Conservation (phyloP, 192 early-diverging fungal species). For the Entomortierella lignicola region DNA sequence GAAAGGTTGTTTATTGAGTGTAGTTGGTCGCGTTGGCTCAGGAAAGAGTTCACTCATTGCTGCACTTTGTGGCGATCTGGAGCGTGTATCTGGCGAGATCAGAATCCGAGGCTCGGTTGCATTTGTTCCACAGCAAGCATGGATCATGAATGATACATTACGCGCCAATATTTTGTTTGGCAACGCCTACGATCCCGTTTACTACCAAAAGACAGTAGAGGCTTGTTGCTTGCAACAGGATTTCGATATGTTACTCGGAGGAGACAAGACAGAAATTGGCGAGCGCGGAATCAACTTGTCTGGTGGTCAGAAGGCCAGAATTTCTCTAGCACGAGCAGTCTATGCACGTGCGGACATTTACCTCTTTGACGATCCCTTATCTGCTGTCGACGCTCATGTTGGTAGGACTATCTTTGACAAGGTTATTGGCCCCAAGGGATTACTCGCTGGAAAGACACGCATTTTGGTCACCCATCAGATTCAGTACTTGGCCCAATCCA, state of each 20-base stretch:
- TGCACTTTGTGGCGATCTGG: slow-evolving; percentile 88
- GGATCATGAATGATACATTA: slow-evolving; percentile 96
- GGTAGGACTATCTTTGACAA: slow-evolving; percentile 81
- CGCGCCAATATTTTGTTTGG: slow-evolving; percentile 95
- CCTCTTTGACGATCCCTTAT: slow-evolving; percentile 65
- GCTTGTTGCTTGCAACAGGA: slow-evolving; percentile 90
- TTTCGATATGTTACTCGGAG: slow-evolving; percentile 83
- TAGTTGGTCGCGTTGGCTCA: slow-evolving; percentile 57
- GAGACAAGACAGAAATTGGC: slow-evolving; percentile 94
- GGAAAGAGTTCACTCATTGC: slow-evolving; percentile 66
- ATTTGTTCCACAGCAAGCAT: slow-evolving; percentile 75
- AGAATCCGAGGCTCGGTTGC: slow-evolving; percentile 73
- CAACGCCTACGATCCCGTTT: slow-evolving; percentile 70
- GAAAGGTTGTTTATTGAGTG: slow-evolving; percentile 41
- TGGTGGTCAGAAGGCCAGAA: slow-evolving; percentile 92
- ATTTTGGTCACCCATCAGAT: slow-evolving; percentile 88
- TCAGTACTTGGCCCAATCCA: slow-evolving; percentile 75
- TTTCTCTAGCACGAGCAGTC: slow-evolving; percentile 78
- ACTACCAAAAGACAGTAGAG: slow-evolving; percentile 65
- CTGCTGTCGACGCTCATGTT: slow-evolving; percentile 75
- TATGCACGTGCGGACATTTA: slow-evolving; percentile 86
- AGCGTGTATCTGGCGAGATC: slow-evolving; percentile 71
- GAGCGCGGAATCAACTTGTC: slow-evolving; percentile 92
- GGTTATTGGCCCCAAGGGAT: slow-evolving; percentile 88
- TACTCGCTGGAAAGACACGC: slow-evolving; percentile 81